Percentiles rank a stretch among this genome's conserved stretches.
Evolutionary conservation across 257 asterid species (phyloP).

Genomic region (Lantana camara): DNA sequence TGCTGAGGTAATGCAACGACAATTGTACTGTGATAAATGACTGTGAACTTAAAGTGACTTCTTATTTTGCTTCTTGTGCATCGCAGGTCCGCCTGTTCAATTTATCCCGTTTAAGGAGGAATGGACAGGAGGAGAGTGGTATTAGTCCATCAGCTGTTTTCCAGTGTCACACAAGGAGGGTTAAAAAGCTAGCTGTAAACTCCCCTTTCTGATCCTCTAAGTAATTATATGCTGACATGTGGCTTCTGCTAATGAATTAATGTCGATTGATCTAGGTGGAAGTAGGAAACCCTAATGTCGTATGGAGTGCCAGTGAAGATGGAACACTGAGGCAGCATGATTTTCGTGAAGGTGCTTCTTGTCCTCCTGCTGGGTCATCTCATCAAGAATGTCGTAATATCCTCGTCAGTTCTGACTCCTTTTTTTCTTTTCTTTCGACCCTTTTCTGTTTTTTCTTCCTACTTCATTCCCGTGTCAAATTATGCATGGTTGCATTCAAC

Average conservation of each 20-base stretch:
- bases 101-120: slow-evolving; percentile 65
- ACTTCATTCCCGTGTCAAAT: slow-evolving; percentile 1
- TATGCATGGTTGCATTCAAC: slow-evolving; percentile 13
- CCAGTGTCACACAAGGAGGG: slow-evolving; percentile 92
- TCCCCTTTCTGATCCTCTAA: slow-evolving; percentile 28
- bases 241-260: slow-evolving; percentile 23
- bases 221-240: slow-evolving; percentile 22
- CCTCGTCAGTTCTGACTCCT: slow-evolving; percentile 66
- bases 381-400: slow-evolving; percentile 93
- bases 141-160: slow-evolving; percentile 67
- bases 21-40: slow-evolving; percentile 12
- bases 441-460: slow-evolving; percentile 12
- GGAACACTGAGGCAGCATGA: slow-evolving; percentile 99
- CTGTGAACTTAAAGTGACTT: slow-evolving; percentile 12
- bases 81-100: slow-evolving; percentile 92
- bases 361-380: slow-evolving; percentile 94
- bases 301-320: slow-evolving; percentile 99
- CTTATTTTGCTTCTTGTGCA: slow-evolving; percentile 18
- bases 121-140: slow-evolving; percentile 52
- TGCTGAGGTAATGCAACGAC: slow-evolving; percentile 67
- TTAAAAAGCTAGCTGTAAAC: slow-evolving; percentile 93
- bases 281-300: slow-evolving; percentile 92
- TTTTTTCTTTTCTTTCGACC: background rate
- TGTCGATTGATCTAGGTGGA: slow-evolving; percentile 65
- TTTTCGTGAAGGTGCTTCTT: slow-evolving; percentile 92